Conservation (phyloP, 257 asterid species). For the Rauvolfia tetraphylla region DNA sequence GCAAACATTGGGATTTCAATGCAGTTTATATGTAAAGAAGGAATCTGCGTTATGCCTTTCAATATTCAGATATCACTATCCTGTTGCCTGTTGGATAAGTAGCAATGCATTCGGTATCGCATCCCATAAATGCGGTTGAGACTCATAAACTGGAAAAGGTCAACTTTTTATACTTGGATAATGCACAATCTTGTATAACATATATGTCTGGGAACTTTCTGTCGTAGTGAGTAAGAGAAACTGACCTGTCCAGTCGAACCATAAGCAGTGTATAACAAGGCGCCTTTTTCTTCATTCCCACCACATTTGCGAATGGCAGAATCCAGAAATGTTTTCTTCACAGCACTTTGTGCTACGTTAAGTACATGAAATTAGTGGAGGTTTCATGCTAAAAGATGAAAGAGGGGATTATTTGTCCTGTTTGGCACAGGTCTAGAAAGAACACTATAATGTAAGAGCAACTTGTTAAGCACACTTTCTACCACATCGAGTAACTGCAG, state of each 20-base stretch:
- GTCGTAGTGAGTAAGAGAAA: neutral
- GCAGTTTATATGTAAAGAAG: neutral
- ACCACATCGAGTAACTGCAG: neutral
- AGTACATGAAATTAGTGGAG: conserved; percentile 7
- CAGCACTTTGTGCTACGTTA: conserved; percentile 89
- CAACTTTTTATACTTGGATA: neutral
- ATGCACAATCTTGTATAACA: neutral
- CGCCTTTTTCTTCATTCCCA: conserved; percentile 89
- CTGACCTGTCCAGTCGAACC: conserved; percentile 93
- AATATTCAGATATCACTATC: neutral
- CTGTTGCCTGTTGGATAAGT: neutral
- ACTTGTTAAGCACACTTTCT: neutral
- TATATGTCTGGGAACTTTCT: too few relatives aligned
- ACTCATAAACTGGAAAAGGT: neutral
- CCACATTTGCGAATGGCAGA: conserved; percentile 92
- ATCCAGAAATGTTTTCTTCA: conserved; percentile 75
- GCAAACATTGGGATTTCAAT: neutral
- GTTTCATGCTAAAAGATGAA: conserved; percentile 1
- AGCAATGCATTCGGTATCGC: neutral
- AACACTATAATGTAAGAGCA: neutral
- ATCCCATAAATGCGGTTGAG: neutral
- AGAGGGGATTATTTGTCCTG: neutral
- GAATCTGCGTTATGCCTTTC: neutral
- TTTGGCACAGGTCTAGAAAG: neutral
- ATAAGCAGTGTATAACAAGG: conserved; percentile 65